Evolutionary conservation across 345 rosid genomes (phyloP).

Genomic region (Mangifera indica): DNA sequence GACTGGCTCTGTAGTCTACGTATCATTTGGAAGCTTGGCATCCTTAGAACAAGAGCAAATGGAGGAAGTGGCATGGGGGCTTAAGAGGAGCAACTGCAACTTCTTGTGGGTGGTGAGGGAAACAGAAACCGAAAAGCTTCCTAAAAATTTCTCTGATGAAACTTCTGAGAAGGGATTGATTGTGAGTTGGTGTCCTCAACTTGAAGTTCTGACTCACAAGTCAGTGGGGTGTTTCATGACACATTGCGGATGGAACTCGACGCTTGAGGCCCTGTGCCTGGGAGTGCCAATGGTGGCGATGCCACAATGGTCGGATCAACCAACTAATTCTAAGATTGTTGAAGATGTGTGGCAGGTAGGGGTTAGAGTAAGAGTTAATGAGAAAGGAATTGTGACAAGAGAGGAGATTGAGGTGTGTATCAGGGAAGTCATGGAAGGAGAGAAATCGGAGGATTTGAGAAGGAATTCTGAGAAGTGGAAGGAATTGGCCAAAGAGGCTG

Average conservation of each 20-base stretch:
- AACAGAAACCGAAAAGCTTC: constrained; percentile 42
- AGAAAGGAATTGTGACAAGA: constrained; percentile 31
- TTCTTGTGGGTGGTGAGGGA: constrained; percentile 63
- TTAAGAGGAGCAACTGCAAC: constrained; percentile 27
- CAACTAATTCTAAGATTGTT: constrained; percentile 33
- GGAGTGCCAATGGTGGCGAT: constrained; percentile 33
- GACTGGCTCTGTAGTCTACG: constrained; percentile 43
- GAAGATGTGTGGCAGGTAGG: constrained; percentile 40
- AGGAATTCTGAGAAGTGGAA: constrained; percentile 22
- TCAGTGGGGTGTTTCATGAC: constrained; percentile 48
- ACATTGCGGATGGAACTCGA: constrained; percentile 56
- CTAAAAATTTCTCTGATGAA: constrained; percentile 28
- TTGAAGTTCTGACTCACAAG: constrained; percentile 41
- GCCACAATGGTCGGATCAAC: constrained; percentile 29
- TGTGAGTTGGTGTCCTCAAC: no score
- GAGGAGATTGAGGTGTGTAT: constrained; percentile 50
- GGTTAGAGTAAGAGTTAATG: constrained; percentile 31
- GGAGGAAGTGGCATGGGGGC: constrained; percentile 47
- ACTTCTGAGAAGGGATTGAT: constrained; percentile 12
- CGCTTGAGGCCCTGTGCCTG: constrained; percentile 20
- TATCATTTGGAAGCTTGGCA: constrained; percentile 62
- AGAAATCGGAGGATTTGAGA: constrained; percentile 32
- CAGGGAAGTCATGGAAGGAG: constrained; percentile 26
- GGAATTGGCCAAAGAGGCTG: constrained; percentile 28
- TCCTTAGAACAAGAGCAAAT: constrained; percentile 42